Evolutionary conservation across 805 yeast species (phyloP), one percentile per base, ranked within the genome.

Genomic region (Starmerella stigmatis): DNA sequence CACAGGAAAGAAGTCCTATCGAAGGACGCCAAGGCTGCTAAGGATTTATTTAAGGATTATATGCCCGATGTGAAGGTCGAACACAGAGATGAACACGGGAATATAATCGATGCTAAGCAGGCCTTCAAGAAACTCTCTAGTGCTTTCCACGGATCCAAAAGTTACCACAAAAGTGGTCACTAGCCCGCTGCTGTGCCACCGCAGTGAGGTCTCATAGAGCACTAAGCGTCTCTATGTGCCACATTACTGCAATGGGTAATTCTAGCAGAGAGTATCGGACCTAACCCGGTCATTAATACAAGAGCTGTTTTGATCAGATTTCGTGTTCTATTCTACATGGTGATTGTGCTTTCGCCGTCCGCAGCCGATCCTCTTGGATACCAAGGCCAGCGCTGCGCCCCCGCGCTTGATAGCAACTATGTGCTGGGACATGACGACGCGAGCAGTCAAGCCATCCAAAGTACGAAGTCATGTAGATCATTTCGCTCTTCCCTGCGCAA

Each of bases 111-210:
- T 25, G 69, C 78, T 3, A 82, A 80, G 56, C 79, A 79, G 48
- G 94, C 94, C 1, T 85, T 74, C 66, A 84, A 82, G 63, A 74
- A 74, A 49, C 63, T 84, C 38, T 80, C 92, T 3, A 88, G 81
- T 50, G 75, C 77, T 51, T 85, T 83, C 60, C 94, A 85, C 59
- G 94, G 92, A 3, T 63, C 23, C 58, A 15, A 61, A 60, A 1
- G 53, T 47, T 21, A 36, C 10, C 19, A 3, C 16, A 34, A 21
- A 34, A 22, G 19, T 8, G 28, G 16, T 19, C 38, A 25, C 27
- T 25, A 25, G 27, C 27, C 11, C 8, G n/a, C n/a, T 25, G n/a
- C 16, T n/a, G 16, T n/a, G 7, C 15, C 30, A 23, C 7, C 17
- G 9, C 40, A 21, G 23, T 21, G 21, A 36, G 40, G 30, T 30